These are phyloP conservation scores for Mucor irregularis DNA, from an alignment of 371 early-diverging fungal species.

Conservation along the genomic window DNA sequence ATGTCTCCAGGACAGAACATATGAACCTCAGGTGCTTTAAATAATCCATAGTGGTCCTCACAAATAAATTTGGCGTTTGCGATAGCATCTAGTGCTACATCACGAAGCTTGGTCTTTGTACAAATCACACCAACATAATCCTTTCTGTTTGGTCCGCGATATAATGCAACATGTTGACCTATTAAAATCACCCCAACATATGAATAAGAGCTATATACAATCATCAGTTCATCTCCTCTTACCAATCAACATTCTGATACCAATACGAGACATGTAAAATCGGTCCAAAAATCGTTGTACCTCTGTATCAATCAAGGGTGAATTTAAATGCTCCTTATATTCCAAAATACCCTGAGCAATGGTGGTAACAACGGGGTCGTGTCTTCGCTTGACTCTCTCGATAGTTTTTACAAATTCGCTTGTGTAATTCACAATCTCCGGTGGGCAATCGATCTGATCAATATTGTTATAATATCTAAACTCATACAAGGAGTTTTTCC, in stretches of 20 bases:
- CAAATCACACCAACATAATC: conserved; percentile 97
- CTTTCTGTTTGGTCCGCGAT: conserved; percentile 56
- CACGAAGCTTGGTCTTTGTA: conserved; percentile 80
- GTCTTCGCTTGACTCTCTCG: conserved; percentile 88
- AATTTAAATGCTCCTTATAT: conserved; percentile 75
- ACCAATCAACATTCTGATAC: conserved; percentile 95
- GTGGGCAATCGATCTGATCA: conserved; percentile 63
- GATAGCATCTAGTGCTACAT: conserved; percentile 85
- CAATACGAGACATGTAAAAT: conserved; percentile 98
- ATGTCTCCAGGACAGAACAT: conserved; percentile 83
- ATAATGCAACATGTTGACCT: conserved; percentile 80
- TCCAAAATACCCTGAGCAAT: conserved; percentile 92
- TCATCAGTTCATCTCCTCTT: conserved; percentile 4
- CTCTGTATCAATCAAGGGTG: conserved; percentile 70
- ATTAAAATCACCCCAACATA: background rate
- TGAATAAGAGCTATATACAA: background rate
- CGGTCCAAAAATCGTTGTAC: conserved; percentile 93
- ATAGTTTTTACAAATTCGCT: conserved; percentile 81
- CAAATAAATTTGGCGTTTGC: conserved; percentile 92
- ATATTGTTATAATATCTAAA: conserved; percentile 62
- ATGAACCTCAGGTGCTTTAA: conserved; percentile 81
- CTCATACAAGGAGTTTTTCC: conserved; percentile 15
- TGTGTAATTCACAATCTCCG: conserved; percentile 79
- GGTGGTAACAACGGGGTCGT: conserved; percentile 93
- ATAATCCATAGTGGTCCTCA: conserved; percentile 88